A percentile compares a stretch with the other conserved stretches of the same genome.
Evolutionary conservation across 176 grass and related monocot genomes (phyloP).

Genomic region (Carex myosuroides): DNA sequence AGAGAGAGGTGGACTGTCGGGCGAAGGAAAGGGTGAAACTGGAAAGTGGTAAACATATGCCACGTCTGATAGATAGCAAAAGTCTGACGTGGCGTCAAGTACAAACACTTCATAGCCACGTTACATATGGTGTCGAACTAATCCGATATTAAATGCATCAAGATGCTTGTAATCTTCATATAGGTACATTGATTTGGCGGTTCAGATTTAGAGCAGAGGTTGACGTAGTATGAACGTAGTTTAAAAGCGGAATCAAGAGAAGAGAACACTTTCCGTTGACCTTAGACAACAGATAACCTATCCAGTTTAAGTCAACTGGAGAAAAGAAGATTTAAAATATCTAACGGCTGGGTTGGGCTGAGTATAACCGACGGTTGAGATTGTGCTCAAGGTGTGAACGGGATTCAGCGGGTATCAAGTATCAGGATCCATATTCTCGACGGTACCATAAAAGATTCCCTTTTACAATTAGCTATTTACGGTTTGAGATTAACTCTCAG

Average conservation of each 20-base stretch:
- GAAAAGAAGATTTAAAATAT: neutral
- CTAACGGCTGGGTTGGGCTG: neutral
- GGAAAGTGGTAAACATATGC: neutral
- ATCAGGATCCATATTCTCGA: neutral
- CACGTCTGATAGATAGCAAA: neutral
- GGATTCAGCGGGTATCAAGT: neutral
- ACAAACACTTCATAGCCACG: neutral
- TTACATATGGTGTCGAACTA: neutral
- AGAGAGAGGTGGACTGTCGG: neutral
- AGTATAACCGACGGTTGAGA: neutral
- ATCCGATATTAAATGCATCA: neutral
- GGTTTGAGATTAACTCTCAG: too few species aligned
- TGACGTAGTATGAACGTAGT: constrained; percentile 17
- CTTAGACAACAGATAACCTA: neutral
- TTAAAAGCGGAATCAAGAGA: neutral
- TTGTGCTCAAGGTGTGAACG: neutral
- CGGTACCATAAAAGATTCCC: too few species aligned
- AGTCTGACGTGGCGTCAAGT: neutral
- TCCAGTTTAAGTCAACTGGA: neutral
- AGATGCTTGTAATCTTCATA: neutral
- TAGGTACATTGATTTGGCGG: neutral
- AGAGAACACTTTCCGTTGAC: neutral
- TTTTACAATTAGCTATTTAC: too few species aligned
- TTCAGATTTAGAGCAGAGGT: neutral
- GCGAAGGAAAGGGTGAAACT: neutral